These are phyloP conservation scores for Stemphylium beticola DNA, from an alignment of 2,329 filamentous ascomycete genomes.

Conservation along the genomic window DNA sequence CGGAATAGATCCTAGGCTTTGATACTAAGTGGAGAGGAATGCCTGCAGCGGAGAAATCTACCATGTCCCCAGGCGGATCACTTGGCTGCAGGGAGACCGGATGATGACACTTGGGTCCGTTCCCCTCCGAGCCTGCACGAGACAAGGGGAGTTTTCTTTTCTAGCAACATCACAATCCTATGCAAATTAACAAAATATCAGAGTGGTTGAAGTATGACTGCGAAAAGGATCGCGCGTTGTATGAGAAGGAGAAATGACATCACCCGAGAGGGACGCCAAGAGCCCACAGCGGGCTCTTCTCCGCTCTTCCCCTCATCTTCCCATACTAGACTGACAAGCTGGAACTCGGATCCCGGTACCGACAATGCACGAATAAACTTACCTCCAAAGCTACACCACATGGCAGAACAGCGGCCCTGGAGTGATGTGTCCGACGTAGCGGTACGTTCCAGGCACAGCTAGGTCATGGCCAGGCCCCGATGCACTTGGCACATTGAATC, in stretches of 20 bases:
- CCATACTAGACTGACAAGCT: not conserved
- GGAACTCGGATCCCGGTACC: not conserved
- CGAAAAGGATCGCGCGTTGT: not conserved
- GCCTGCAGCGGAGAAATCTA: not conserved
- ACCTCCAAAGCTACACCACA: not conserved
- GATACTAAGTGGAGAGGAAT: not conserved
- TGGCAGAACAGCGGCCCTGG: not conserved
- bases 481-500: not conserved
- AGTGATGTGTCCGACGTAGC: not conserved
- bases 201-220: not conserved
- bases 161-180: no score
- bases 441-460: not conserved
- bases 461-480: not conserved
- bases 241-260: constrained; percentile 3
- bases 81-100: not conserved
- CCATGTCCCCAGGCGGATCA: not conserved
- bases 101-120: no score
- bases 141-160: no score
- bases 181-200: no score
- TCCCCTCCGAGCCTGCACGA: no score
- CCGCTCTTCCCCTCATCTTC: not conserved
- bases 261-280: constrained; percentile 10
- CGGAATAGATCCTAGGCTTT: not conserved
- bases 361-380: not conserved
- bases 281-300: constrained; percentile 3